Conservation (phyloP, 305 asterid genomes). For the Fraxinus sp. region DNA sequence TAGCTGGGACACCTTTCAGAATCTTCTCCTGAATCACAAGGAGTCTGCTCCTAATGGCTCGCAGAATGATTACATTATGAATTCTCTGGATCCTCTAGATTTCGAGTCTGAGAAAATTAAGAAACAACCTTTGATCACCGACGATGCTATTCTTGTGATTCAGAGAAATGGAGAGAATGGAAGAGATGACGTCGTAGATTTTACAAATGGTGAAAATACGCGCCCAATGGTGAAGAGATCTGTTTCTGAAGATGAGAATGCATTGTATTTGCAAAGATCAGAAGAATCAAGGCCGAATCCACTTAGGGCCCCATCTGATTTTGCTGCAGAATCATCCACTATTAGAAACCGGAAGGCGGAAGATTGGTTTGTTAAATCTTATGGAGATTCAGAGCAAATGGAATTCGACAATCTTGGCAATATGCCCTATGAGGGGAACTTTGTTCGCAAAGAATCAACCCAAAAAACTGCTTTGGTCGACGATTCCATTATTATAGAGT, state of each 20-base stretch:
- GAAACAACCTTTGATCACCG: constrained; percentile 33
- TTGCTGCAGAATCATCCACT: constrained; percentile 48
- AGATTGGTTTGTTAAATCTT: constrained; percentile 60
- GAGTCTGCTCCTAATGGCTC: constrained; percentile 35
- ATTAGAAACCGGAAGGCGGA: constrained; percentile 45
- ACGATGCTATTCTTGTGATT: constrained; percentile 54
- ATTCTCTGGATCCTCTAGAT: constrained; percentile 40
- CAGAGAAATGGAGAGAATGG: constrained; percentile 37
- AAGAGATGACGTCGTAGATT: constrained; percentile 34
- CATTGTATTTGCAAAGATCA: constrained; percentile 32
- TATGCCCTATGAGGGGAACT: constrained; percentile 33
- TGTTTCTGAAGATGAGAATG: constrained; percentile 45
- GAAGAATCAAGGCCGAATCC: constrained; percentile 36
- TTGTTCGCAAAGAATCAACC: constrained; percentile 31
- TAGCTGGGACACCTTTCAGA: constrained; percentile 75
- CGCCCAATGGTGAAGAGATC: constrained; percentile 39
- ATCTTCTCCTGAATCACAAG: constrained; percentile 58
- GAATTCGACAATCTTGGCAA: constrained; percentile 31
- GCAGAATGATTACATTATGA: constrained; percentile 26
- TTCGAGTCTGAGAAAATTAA: constrained; percentile 45
- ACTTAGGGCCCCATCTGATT: constrained; percentile 36
- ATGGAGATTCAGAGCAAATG: constrained; percentile 33
- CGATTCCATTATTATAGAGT: constrained; percentile 74
- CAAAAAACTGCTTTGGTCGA: constrained; percentile 45
- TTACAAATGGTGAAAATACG: constrained; percentile 50